phyloP scores from a whole-genome alignment of 345 rosid species.

The Trapa bicornis region DNA sequence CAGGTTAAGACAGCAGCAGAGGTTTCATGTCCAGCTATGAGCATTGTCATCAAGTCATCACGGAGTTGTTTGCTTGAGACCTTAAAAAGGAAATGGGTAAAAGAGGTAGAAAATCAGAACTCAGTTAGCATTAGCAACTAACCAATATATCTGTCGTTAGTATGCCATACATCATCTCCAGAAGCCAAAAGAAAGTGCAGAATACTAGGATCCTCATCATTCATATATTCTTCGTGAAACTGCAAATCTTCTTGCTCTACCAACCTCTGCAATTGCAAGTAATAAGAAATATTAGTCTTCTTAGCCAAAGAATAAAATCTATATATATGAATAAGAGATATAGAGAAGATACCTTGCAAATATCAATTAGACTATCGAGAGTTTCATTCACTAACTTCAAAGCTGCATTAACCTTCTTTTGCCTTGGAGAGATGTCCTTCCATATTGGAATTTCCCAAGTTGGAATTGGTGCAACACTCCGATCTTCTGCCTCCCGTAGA shows the following conservation, averaged over 20 bases:
- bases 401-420: slow-evolving; percentile 61
- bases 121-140: background rate
- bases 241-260: slow-evolving; percentile 89
- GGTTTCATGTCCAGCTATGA: slow-evolving; percentile 98
- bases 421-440: slow-evolving; percentile 85
- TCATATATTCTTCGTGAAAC: slow-evolving; percentile 86
- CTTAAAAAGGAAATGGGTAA: slow-evolving; percentile 19
- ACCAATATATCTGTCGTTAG: slow-evolving; percentile 1
- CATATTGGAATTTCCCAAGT: slow-evolving; percentile 87
- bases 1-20: slow-evolving; percentile 94
- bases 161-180: slow-evolving; percentile 70
- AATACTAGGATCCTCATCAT: slow-evolving; percentile 92
- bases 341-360: slow-evolving; percentile 57
- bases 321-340: background rate
- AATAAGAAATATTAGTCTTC: background rate
- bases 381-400: slow-evolving; percentile 67
- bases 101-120: background rate
- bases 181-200: slow-evolving; percentile 90
- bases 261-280: slow-evolving; percentile 45
- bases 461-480: slow-evolving; percentile 91
- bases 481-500: slow-evolving; percentile 87
- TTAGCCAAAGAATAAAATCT: background rate
- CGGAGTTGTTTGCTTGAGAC: slow-evolving; percentile 94
- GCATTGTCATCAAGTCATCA: slow-evolving; percentile 97
- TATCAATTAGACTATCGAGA: slow-evolving; percentile 62